Percentiles rank a stretch among this genome's conserved stretches.
Evolutionary conservation across 2,329 filamentous ascomycete species (phyloP).

Genomic region (Calonectria montana): DNA sequence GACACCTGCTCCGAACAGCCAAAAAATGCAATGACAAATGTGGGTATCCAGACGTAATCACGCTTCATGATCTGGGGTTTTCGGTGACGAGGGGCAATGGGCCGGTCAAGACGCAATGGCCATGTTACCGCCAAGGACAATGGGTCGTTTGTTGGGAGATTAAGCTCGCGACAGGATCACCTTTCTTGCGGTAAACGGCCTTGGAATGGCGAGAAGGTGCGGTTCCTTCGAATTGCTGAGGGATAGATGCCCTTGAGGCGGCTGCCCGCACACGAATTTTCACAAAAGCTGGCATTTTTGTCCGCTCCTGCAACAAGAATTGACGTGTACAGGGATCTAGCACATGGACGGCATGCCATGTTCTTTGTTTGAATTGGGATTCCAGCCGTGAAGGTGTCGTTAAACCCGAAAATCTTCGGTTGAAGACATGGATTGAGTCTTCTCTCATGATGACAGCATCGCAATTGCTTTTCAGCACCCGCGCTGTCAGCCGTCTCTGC

Average conservation of each 20-base stretch:
- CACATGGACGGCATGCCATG: neutral
- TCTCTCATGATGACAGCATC: no score
- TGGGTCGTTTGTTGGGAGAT: conserved; percentile 15
- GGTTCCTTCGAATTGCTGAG: neutral
- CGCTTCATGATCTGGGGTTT: neutral
- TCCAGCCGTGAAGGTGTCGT: neutral
- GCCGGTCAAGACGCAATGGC: conserved; percentile 19
- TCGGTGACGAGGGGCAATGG: conserved; percentile 12
- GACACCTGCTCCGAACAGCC: neutral
- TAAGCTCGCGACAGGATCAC: conserved; percentile 18
- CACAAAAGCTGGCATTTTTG: neutral
- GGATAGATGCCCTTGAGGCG: neutral
- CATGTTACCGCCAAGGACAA: conserved; percentile 16
- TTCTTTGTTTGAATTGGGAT: neutral
- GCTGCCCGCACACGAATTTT: neutral
- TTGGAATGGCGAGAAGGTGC: neutral
- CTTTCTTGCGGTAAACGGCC: neutral
- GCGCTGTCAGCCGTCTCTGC: neutral
- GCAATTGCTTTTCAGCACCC: neutral
- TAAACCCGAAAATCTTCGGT: neutral
- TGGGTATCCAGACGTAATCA: conserved; percentile 5
- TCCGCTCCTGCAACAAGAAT: neutral
- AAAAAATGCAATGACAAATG: neutral
- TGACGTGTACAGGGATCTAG: neutral
- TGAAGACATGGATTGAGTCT: neutral